Evolutionary conservation across 1,284 basidiomycete species (phyloP).

Genomic region (Neolentinus lepideus): DNA sequence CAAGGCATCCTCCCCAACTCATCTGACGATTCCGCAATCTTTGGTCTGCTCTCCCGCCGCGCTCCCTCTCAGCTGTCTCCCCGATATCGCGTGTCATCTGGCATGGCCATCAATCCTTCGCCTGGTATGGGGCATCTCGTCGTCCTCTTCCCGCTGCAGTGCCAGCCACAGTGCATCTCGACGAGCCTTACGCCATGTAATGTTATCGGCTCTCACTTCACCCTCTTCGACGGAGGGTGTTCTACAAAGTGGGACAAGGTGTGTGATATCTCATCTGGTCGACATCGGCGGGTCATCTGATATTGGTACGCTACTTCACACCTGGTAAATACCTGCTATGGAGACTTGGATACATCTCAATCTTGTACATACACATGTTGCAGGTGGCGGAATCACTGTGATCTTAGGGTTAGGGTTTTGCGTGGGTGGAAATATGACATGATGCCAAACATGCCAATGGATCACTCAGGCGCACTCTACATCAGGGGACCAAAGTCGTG

Average conservation of each 20-base stretch:
- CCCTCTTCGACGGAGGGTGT: background rate
- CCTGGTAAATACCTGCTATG: too few species aligned
- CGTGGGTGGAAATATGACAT: too few species aligned
- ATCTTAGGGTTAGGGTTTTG: too few species aligned
- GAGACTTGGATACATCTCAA: too few species aligned
- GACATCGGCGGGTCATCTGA: background rate
- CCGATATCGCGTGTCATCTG: background rate
- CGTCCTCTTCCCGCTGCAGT: background rate
- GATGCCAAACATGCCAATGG: too few species aligned
- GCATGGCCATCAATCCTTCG: background rate
- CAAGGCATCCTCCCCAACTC: background rate
- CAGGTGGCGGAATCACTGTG: too few species aligned
- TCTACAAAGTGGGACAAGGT: background rate
- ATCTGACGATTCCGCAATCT: background rate
- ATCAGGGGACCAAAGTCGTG: too few species aligned
- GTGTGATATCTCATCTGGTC: background rate
- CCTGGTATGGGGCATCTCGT: background rate
- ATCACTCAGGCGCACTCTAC: too few species aligned
- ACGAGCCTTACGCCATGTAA: background rate
- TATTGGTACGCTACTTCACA: too few species aligned
- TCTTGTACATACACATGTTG: too few species aligned
- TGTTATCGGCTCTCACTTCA: background rate
- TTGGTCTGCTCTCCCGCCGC: background rate
- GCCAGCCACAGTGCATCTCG: background rate
- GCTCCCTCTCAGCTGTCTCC: background rate